Conservation (phyloP, 2,329 filamentous ascomycete genomes). For the Fonsecaea monophora region DNA sequence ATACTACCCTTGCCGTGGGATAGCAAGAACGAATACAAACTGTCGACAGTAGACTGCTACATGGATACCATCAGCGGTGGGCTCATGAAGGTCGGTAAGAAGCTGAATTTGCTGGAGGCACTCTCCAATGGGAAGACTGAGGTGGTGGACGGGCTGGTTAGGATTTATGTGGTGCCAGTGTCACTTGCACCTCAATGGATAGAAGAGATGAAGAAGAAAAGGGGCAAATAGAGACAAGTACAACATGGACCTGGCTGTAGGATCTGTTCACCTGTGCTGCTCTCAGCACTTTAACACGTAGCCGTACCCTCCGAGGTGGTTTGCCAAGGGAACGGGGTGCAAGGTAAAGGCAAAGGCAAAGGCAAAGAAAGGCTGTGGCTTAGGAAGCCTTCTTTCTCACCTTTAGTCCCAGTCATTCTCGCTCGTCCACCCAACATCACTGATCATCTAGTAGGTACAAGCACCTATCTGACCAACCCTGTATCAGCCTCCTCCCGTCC, state of each 20-base stretch:
- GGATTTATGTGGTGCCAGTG: slow-evolving; percentile 81
- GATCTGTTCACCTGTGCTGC: no score
- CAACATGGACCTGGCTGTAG: no score
- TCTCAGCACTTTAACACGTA: no score
- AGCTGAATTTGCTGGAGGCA: slow-evolving; percentile 76
- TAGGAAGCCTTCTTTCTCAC: no score
- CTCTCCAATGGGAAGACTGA: slow-evolving; percentile 79
- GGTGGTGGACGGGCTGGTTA: slow-evolving; percentile 83
- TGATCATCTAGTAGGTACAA: background rate
- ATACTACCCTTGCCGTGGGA: slow-evolving; percentile 93
- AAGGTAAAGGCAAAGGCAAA: no score
- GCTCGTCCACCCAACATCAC: background rate
- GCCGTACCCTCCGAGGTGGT: no score
- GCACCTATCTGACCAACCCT: slow-evolving; percentile 6
- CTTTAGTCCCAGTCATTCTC: no score
- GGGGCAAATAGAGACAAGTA: slow-evolving; percentile 42
- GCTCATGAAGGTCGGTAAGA: slow-evolving; percentile 88
- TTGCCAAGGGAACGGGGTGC: no score
- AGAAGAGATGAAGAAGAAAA: slow-evolving; percentile 80
- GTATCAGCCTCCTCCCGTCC: slow-evolving; percentile 8
- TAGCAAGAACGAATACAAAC: slow-evolving; percentile 67
- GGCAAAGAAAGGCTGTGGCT: no score
- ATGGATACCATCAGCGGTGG: slow-evolving; percentile 83
- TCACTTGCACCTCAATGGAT: slow-evolving; percentile 76
- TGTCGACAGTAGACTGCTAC: slow-evolving; percentile 78